Percentiles rank a stretch among this genome's conserved stretches.
Evolutionary conservation across 352 stramenopile genomes (phyloP).

Genomic region (Phytophthora parvispora): DNA sequence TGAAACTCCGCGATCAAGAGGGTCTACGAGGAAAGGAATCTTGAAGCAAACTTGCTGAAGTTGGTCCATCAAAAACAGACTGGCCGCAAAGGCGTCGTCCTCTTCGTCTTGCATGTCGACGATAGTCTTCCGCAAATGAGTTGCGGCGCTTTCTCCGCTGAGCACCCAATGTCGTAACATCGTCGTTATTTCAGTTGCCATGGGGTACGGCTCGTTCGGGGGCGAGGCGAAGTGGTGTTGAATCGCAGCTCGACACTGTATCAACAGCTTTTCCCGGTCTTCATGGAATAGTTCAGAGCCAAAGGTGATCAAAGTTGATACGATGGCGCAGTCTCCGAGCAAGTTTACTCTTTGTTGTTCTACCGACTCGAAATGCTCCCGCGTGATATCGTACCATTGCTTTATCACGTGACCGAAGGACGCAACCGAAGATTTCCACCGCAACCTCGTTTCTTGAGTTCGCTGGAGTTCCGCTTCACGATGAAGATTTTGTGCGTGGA

Average conservation of each 20-base stretch:
- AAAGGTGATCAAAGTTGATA: slow-evolving; percentile 46
- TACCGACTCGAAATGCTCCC: slow-evolving; percentile 22
- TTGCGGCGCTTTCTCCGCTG: slow-evolving; percentile 27
- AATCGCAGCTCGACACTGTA: slow-evolving; percentile 32
- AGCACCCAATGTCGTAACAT: slow-evolving; percentile 45
- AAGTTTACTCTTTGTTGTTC: slow-evolving; percentile 39
- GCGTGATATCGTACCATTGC: slow-evolving; percentile 44
- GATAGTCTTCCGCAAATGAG: slow-evolving; percentile 44
- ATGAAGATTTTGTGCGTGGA: slow-evolving; percentile 43
- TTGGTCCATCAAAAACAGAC: slow-evolving; percentile 65
- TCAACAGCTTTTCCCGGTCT: slow-evolving; percentile 31
- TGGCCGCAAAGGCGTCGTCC: slow-evolving; percentile 44
- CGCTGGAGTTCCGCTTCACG: slow-evolving; percentile 62
- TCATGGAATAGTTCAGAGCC: slow-evolving; percentile 28
- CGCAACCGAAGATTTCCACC: slow-evolving; percentile 49
- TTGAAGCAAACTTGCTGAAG: slow-evolving; percentile 52
- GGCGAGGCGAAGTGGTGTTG: slow-evolving; percentile 11
- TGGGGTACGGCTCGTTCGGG: neutral
- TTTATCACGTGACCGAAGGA: slow-evolving; percentile 53
- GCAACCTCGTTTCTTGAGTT: slow-evolving; percentile 52
- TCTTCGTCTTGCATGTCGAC: slow-evolving; percentile 42
- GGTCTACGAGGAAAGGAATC: slow-evolving; percentile 64
- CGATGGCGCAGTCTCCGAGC: slow-evolving; percentile 43
- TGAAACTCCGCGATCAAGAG: slow-evolving; percentile 35
- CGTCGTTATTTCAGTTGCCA: slow-evolving; percentile 10